Conservation (phyloP, 192 early-diverging fungal species). For the Gaertneriomyces sp. region DNA sequence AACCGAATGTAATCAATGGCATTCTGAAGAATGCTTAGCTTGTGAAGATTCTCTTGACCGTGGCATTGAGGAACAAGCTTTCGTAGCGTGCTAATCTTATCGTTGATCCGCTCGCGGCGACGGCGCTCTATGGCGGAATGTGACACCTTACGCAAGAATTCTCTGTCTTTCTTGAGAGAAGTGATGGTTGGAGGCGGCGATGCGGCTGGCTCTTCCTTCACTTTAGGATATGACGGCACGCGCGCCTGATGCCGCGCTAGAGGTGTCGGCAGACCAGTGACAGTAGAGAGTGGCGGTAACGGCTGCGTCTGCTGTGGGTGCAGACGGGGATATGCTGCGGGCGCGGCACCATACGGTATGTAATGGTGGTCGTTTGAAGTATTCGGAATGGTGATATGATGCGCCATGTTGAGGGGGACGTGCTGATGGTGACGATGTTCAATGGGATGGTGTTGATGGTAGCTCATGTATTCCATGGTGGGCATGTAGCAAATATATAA, state of each 20-base stretch:
- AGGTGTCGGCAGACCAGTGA: background rate
- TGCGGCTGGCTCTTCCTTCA: slow-evolving; percentile 6
- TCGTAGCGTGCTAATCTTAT: slow-evolving; percentile 73
- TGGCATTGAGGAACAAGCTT: slow-evolving; percentile 67
- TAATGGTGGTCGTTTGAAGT: too few relatives aligned
- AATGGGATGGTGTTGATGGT: too few relatives aligned
- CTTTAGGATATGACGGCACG: slow-evolving; percentile 1
- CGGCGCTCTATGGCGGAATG: slow-evolving; percentile 82
- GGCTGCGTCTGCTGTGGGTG: slow-evolving; percentile 5
- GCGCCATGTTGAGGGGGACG: too few relatives aligned
- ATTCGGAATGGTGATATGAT: too few relatives aligned
- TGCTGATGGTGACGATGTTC: too few relatives aligned
- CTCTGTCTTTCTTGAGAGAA: background rate
- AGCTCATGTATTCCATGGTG: too few relatives aligned
- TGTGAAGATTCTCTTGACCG: slow-evolving; percentile 62
- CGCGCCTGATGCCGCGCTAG: background rate
- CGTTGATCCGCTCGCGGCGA: slow-evolving; percentile 81
- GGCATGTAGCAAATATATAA: too few relatives aligned
- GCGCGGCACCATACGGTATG: too few relatives aligned
- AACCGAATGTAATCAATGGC: slow-evolving; percentile 71
- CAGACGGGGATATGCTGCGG: too few relatives aligned
- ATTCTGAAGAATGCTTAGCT: slow-evolving; percentile 65
- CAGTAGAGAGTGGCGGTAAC: too few relatives aligned
- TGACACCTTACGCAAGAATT: slow-evolving; percentile 65
- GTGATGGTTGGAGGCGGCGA: slow-evolving; percentile 6